These are phyloP conservation scores for Cladophialophora chaetospira DNA, from an alignment of 2,329 filamentous ascomycete species.

Conservation along the genomic window DNA sequence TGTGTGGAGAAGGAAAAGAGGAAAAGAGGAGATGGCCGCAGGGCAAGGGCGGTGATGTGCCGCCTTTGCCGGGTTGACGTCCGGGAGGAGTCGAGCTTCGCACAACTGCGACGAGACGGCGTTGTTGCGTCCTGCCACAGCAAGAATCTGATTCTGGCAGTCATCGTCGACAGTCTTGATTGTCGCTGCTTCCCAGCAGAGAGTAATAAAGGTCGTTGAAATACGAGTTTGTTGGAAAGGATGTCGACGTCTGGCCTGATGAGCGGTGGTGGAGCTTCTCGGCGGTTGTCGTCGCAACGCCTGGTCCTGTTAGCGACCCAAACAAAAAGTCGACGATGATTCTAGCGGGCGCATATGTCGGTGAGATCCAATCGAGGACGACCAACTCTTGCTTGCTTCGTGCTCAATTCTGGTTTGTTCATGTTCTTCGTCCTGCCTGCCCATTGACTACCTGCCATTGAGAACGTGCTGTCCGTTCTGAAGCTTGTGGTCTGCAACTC, in stretches of 20 bases:
- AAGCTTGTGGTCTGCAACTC: background rate
- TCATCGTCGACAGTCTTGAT: too few relatives aligned
- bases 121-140: background rate
- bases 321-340: background rate
- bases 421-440: background rate
- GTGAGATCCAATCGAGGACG: background rate
- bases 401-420: background rate
- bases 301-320: background rate
- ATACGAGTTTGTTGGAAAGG: background rate
- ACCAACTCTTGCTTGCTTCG: background rate
- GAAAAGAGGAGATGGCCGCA: background rate
- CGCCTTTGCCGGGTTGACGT: background rate
- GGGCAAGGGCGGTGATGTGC: background rate
- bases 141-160: too few relatives aligned
- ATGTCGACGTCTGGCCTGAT: background rate
- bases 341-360: background rate
- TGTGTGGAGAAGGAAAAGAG: background rate
- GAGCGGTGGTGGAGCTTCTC: background rate
- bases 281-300: slow-evolving; percentile 3
- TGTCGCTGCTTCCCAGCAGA: too few relatives aligned
- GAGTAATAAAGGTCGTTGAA: background rate
- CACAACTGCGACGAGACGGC: too few relatives aligned
- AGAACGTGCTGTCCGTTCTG: background rate
- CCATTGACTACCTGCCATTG: background rate
- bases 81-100: too few relatives aligned